These are phyloP conservation scores for Ustilago cynodontis DNA, from an alignment of 1,284 basidiomycete species.

Conservation along the genomic window DNA sequence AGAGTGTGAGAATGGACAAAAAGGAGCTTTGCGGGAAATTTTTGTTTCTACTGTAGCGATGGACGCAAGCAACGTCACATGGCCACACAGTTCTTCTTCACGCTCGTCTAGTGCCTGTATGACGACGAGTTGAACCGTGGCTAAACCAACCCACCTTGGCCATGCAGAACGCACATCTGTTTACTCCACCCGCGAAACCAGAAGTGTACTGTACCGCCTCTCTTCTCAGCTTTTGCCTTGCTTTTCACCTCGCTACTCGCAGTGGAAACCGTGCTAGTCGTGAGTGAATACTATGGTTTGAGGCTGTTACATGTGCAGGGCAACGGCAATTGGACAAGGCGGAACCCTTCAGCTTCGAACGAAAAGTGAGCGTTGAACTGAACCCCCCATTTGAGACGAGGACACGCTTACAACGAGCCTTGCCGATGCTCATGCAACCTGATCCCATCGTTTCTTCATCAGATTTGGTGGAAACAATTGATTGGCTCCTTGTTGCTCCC, in stretches of 20 bases:
- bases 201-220: neutral
- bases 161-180: conserved; percentile 1
- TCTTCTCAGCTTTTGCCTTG: neutral
- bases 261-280: no score
- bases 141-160: neutral
- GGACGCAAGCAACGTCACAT: conserved; percentile 10
- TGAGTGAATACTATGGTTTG: no score
- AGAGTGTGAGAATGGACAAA: no score
- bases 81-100: neutral
- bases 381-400: neutral
- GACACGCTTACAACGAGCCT: conserved; percentile 1
- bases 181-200: neutral
- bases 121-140: neutral
- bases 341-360: neutral
- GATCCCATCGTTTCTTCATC: neutral
- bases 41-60: conserved; percentile 1
- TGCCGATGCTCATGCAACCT: neutral
- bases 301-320: no score
- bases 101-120: no score
- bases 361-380: neutral
- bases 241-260: no score
- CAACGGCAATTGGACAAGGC: neutral
- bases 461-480: conserved; percentile 6
- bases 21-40: conserved; percentile 7
- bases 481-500: neutral